These are phyloP conservation scores for Kwoniella sp. DNA, from an alignment of 768 basidiomycete genomes.

Conservation along the genomic window DNA sequence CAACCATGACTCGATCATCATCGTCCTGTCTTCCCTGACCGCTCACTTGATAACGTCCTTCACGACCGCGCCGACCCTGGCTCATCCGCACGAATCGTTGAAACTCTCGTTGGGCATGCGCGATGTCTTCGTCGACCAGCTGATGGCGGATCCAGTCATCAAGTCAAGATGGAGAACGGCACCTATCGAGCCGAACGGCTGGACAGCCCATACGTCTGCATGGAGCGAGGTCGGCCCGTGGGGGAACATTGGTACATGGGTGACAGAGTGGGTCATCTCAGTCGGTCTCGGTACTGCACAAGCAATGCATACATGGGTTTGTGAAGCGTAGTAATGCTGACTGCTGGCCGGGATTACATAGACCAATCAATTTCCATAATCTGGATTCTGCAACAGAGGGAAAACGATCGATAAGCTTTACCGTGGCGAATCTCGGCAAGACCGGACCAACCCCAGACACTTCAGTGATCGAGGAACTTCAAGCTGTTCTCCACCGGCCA, in stretches of 20 bases:
- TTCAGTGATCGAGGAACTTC: conserved; percentile 21
- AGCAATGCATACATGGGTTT: background rate
- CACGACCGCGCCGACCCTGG: conserved; percentile 29
- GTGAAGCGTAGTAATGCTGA: too few species aligned
- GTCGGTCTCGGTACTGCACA: too few species aligned
- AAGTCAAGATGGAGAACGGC: conserved; percentile 13
- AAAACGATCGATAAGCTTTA: conserved; percentile 21
- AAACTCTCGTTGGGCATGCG: conserved; percentile 26
- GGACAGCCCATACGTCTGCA: conserved; percentile 32
- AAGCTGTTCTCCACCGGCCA: conserved; percentile 21
- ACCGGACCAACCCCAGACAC: background rate
- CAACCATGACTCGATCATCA: conserved; percentile 19
- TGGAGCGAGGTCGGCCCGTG: conserved; percentile 29
- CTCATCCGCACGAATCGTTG: conserved; percentile 24
- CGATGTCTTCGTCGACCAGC: conserved; percentile 32
- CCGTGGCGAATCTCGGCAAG: conserved; percentile 29
- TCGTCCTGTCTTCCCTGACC: conserved; percentile 36
- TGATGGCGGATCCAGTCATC: conserved; percentile 9
- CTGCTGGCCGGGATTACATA: background rate
- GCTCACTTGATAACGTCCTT: conserved; percentile 36
- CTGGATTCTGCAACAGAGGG: conserved; percentile 36
- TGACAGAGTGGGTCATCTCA: conserved; percentile 36
- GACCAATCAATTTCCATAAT: conserved; percentile 40
- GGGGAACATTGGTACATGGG: conserved; percentile 31
- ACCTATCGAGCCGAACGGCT: conserved; percentile 10